Evolutionary conservation across 371 early-diverging fungal species (phyloP).

Genomic region (Rhizomucor miehei): DNA sequence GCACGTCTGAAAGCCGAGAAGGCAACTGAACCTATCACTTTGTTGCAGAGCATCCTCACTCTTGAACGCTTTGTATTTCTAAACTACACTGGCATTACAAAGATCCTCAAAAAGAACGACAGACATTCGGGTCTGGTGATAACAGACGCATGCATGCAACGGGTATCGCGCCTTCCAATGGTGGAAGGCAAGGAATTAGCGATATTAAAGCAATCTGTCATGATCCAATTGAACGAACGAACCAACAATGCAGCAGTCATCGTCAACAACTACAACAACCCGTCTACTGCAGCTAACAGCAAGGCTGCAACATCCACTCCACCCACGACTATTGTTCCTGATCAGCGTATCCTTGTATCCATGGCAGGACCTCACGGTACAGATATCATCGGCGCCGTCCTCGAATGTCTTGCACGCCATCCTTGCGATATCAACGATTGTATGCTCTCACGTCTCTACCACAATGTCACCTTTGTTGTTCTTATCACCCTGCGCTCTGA

Average conservation of each 20-base stretch:
- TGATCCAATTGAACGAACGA: constrained; percentile 47
- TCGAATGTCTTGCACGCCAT: constrained; percentile 69
- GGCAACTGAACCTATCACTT: constrained; percentile 12
- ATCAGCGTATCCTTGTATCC: constrained; percentile 67
- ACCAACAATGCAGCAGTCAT: no score
- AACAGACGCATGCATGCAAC: constrained; percentile 71
- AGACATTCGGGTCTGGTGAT: constrained; percentile 68
- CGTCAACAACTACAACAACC: no score
- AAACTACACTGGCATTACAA: constrained; percentile 64
- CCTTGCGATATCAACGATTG: constrained; percentile 76
- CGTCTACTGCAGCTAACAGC: constrained; percentile 10
- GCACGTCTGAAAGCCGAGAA: constrained; percentile 13
- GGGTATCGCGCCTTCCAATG: constrained; percentile 60
- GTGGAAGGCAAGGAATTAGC: constrained; percentile 60
- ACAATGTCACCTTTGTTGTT: constrained; percentile 85
- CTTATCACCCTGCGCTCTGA: constrained; percentile 68
- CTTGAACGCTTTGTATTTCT: constrained; percentile 60
- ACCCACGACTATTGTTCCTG: constrained; percentile 49
- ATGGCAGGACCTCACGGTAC: constrained; percentile 87
- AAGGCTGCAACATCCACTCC: constrained; percentile 8
- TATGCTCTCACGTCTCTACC: constrained; percentile 81
- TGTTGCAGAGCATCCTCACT: constrained; percentile 46
- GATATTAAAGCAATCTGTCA: constrained; percentile 60
- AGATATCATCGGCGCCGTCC: constrained; percentile 80
- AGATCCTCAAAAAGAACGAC: constrained; percentile 70